Conservation (phyloP, 768 basidiomycete genomes). For the Flagelloscypha sp. region DNA sequence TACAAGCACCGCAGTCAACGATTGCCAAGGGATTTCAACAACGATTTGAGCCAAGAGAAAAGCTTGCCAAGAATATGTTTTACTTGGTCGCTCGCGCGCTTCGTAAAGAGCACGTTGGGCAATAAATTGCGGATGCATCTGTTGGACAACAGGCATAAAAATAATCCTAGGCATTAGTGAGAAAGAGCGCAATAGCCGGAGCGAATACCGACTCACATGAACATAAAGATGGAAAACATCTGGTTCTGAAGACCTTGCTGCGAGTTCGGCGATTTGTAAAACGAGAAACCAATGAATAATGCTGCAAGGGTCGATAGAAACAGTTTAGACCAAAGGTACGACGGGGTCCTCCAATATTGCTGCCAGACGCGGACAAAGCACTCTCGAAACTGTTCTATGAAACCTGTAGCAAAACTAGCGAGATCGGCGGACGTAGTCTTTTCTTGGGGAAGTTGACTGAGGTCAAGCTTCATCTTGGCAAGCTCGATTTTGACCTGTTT, state of each 20-base stretch:
- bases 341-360: slow-evolving; percentile 8
- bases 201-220: neutral
- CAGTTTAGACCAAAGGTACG: slow-evolving; percentile 6
- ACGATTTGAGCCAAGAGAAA: neutral
- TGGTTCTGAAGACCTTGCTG: slow-evolving; percentile 11
- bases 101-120: slow-evolving; percentile 16
- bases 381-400: slow-evolving; percentile 5
- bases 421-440: slow-evolving; percentile 3
- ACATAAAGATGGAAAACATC: slow-evolving; percentile 6
- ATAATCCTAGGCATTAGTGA: neutral
- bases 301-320: neutral
- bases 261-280: slow-evolving; percentile 10
- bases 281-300: slow-evolving; percentile 14
- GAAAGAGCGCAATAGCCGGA: neutral
- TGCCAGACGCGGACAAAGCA: slow-evolving; percentile 5
- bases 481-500: slow-evolving; percentile 24
- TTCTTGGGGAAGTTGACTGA: too few relatives aligned
- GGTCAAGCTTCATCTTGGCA: slow-evolving; percentile 3
- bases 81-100: slow-evolving; percentile 17
- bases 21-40: slow-evolving; percentile 6
- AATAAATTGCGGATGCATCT: slow-evolving; percentile 21
- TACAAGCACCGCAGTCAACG: slow-evolving; percentile 17
- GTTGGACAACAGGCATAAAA: slow-evolving; percentile 16
- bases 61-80: slow-evolving; percentile 17
- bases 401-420: slow-evolving; percentile 6